These are phyloP conservation scores for Pseudogymnoascus destructans DNA, from an alignment of 2,329 filamentous ascomycete genomes.

Conservation along the genomic window DNA sequence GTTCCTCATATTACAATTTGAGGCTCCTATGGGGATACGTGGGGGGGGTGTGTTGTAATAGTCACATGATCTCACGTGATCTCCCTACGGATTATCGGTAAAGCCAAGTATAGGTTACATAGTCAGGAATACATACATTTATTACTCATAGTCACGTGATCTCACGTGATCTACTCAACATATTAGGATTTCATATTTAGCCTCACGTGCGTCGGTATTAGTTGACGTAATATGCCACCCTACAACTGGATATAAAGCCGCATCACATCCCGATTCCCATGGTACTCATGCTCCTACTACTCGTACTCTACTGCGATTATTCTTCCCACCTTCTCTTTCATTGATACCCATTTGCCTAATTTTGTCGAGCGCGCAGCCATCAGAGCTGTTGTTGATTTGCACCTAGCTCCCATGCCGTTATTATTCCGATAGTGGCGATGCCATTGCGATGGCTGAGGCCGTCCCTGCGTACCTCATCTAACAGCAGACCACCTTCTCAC, in stretches of 20 bases:
- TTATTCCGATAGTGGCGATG: slow-evolving; percentile 21
- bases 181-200: background rate
- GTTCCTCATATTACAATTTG: too few species aligned
- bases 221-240: slow-evolving; percentile 7
- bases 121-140: too few species aligned
- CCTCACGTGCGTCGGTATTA: background rate
- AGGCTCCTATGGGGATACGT: too few species aligned
- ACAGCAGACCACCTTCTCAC: slow-evolving; percentile 14
- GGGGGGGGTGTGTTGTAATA: too few species aligned
- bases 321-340: background rate
- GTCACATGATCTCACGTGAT: too few species aligned
- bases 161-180: too few species aligned
- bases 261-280: background rate
- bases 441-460: slow-evolving; percentile 24
- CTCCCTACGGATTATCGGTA: too few species aligned
- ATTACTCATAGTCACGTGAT: too few species aligned
- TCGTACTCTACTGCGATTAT: background rate
- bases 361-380: background rate
- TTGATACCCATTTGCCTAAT: slow-evolving; percentile 8
- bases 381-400: background rate
- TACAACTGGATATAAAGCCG: background rate
- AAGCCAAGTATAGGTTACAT: too few species aligned
- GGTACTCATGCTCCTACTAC: background rate
- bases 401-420: slow-evolving; percentile 2
- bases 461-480: slow-evolving; percentile 19